phyloP scores from a whole-genome alignment of 768 basidiomycete genomes.

The Roridomyces roridus region DNA sequence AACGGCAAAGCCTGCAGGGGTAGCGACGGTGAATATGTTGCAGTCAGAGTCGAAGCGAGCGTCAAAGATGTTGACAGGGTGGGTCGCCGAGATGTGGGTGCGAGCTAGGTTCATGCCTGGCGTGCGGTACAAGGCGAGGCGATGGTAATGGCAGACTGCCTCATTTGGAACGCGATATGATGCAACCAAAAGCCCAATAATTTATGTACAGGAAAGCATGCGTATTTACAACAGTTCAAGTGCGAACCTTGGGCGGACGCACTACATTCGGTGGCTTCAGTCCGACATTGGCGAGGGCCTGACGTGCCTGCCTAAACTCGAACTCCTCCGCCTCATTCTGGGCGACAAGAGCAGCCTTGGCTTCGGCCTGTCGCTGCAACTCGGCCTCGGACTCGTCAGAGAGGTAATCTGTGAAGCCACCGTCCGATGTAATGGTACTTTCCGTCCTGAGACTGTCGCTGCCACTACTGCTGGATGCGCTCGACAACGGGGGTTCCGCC shows the following conservation, averaged over 20 bases:
- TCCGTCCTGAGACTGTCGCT: constrained; percentile 73
- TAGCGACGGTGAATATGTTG: constrained; percentile 80
- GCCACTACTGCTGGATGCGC: constrained; percentile 66
- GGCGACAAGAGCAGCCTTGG: constrained; percentile 76
- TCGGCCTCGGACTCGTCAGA: constrained; percentile 95
- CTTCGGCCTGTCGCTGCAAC: constrained; percentile 85
- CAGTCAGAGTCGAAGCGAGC: constrained; percentile 82
- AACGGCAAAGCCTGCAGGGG: constrained; percentile 83
- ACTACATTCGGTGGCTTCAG: constrained; percentile 31
- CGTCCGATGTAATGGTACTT: constrained; percentile 83
- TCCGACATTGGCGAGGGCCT: constrained; percentile 77
- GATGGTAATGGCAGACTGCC: not conserved
- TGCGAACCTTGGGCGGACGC: constrained; percentile 60
- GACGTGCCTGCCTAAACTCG: constrained; percentile 82
- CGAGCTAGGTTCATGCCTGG: constrained; percentile 83
- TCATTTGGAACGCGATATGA: not conserved
- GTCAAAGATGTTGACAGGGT: constrained; percentile 77
- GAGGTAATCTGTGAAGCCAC: constrained; percentile 87
- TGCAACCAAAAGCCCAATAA: no score
- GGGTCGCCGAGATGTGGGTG: constrained; percentile 80
- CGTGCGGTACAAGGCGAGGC: not conserved
- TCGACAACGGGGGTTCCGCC: constrained; percentile 43
- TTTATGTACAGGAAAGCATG: no score
- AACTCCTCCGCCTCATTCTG: constrained; percentile 81
- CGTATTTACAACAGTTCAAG: no score